Evolutionary conservation across 768 basidiomycete species (phyloP).

Genomic region (Podaxis mareebaensis): DNA sequence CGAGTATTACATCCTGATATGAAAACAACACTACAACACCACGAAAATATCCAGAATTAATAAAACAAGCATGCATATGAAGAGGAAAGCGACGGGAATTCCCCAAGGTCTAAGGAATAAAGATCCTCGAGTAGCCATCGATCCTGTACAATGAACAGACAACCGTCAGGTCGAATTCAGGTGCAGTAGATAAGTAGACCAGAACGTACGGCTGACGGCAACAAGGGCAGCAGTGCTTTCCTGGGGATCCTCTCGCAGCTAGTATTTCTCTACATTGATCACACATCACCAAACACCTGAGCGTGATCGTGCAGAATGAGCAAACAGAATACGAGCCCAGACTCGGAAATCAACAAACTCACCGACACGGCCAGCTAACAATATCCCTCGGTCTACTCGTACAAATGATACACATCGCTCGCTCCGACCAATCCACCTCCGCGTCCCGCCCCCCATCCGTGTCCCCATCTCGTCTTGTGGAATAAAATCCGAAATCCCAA

Average conservation of each 20-base stretch:
- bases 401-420: slow-evolving; percentile 64
- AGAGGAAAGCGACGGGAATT: background rate
- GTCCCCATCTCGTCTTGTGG: background rate
- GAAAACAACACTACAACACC: background rate
- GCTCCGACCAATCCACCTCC: slow-evolving; percentile 22
- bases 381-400: slow-evolving; percentile 67
- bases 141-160: slow-evolving; percentile 25
- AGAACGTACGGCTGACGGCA: slow-evolving; percentile 50
- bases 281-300: slow-evolving; percentile 60
- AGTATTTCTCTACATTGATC: slow-evolving; percentile 65
- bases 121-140: slow-evolving; percentile 64
- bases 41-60: background rate
- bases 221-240: slow-evolving; percentile 68
- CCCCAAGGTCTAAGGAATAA: slow-evolving; percentile 44
- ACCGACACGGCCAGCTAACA: slow-evolving; percentile 89
- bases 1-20: background rate
- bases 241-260: slow-evolving; percentile 51
- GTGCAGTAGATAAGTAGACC: background rate
- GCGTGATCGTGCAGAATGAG: background rate
- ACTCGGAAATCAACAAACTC: slow-evolving; percentile 18
- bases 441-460: slow-evolving; percentile 15
- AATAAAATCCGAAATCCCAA: slow-evolving; percentile 16
- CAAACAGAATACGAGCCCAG: slow-evolving; percentile 18
- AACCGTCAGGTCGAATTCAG: background rate
- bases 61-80: background rate